These are phyloP conservation scores for Emiliania huxleyi DNA, from an alignment of 78 protist species.

Conservation along the genomic window DNA sequence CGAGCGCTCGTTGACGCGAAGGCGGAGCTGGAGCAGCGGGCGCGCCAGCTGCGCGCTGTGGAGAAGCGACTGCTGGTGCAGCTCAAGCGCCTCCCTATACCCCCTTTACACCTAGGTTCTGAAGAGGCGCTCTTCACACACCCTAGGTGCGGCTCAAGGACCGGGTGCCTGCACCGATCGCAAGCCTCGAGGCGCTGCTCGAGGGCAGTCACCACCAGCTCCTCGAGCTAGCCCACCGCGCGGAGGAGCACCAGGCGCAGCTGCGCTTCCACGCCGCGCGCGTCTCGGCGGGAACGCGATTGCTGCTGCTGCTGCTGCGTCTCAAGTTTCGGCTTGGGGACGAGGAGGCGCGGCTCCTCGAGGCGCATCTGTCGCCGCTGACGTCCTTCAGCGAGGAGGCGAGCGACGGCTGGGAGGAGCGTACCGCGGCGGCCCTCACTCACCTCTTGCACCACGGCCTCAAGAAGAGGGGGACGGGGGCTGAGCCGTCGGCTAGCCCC, in stretches of 20 bases:
- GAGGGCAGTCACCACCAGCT: neutral
- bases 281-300: conserved; percentile 20
- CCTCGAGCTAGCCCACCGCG: neutral
- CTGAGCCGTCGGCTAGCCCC: neutral
- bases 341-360: neutral
- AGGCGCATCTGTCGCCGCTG: conserved; percentile 25
- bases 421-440: conserved; percentile 34
- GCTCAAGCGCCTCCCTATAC: neutral
- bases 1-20: neutral
- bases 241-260: neutral
- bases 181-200: conserved; percentile 30
- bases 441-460: conserved; percentile 13
- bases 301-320: conserved; percentile 25
- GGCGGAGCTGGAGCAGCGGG: neutral
- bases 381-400: neutral
- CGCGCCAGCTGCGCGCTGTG: conserved; percentile 51
- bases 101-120: too few relatives aligned
- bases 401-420: conserved; percentile 65
- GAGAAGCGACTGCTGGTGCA: conserved; percentile 63
- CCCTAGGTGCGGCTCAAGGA: conserved; percentile 49
- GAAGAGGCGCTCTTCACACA: neutral
- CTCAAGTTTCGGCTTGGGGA: conserved; percentile 3
- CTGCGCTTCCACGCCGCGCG: neutral
- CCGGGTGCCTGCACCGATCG: conserved; percentile 56
- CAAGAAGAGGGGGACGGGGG: conserved; percentile 12